Evolutionary conservation across 2,329 filamentous ascomycete genomes (phyloP).

Genomic region (Catunica adiposa): DNA sequence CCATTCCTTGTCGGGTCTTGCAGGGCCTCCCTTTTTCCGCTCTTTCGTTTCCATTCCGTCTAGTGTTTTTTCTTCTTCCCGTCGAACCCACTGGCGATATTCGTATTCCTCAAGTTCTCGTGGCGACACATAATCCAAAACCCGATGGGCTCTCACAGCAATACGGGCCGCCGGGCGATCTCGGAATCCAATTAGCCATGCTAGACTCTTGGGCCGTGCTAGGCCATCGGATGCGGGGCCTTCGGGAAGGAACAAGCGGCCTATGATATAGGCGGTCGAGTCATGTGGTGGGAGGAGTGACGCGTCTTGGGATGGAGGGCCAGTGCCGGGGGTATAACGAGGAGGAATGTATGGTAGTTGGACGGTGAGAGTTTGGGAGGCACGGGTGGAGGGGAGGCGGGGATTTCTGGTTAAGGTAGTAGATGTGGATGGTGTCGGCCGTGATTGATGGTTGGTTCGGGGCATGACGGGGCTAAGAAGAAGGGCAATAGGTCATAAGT

Average conservation of each 20-base stretch:
- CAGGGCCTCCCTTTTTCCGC: conserved; percentile 15
- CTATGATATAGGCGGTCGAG: conserved; percentile 39
- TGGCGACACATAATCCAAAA: conserved; percentile 43
- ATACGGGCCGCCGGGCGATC: conserved; percentile 34
- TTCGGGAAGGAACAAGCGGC: conserved; percentile 33
- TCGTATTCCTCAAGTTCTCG: conserved; percentile 41
- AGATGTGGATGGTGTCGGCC: not conserved
- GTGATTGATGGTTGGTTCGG: not conserved
- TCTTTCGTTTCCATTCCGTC: conserved; percentile 12
- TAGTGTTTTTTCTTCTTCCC: conserved; percentile 25
- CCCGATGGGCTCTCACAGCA: conserved; percentile 29
- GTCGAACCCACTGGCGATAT: conserved; percentile 26
- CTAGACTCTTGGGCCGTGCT: conserved; percentile 28
- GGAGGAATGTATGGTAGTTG: conserved; percentile 17
- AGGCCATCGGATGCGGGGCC: conserved; percentile 22
- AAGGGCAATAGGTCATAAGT: too few relatives aligned
- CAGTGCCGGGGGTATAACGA: conserved; percentile 29
- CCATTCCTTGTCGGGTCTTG: not conserved
- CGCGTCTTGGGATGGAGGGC: conserved; percentile 31
- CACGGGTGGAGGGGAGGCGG: not conserved
- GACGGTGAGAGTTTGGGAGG: conserved; percentile 9
- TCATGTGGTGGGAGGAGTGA: conserved; percentile 32
- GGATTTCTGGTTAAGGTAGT: not conserved
- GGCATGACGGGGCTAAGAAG: not conserved
- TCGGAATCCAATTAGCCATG: conserved; percentile 38